Percentiles rank a stretch among this genome's conserved stretches.
These are phyloP conservation scores for Hebeloma cylindrosporum DNA, from an alignment of 768 basidiomycete species.

Conservation along the genomic window DNA sequence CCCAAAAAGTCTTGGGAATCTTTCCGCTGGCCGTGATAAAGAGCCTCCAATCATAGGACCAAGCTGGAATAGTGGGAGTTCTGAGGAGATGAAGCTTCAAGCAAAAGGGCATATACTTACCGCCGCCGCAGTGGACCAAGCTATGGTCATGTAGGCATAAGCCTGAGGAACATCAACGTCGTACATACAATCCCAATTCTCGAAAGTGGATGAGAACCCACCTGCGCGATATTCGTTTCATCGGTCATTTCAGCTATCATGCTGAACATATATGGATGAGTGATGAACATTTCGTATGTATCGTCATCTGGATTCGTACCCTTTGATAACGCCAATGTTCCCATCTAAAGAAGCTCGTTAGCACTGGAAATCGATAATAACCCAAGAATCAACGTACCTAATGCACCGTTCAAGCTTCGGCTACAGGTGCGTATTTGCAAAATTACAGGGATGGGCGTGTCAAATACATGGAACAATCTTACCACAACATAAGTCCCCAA, in stretches of 20 bases:
- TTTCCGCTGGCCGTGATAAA: slow-evolving; percentile 53
- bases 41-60: slow-evolving; percentile 62
- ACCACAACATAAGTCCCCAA: slow-evolving; percentile 59
- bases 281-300: slow-evolving; percentile 1
- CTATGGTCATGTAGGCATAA: slow-evolving; percentile 65
- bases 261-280: slow-evolving; percentile 30
- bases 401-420: slow-evolving; percentile 67
- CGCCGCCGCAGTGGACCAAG: slow-evolving; percentile 42
- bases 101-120: slow-evolving; percentile 23
- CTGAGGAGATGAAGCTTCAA: slow-evolving; percentile 11
- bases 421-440: slow-evolving; percentile 30
- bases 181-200: no score
- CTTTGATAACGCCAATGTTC: slow-evolving; percentile 69
- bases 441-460: neutral
- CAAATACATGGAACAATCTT: slow-evolving; percentile 8
- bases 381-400: slow-evolving; percentile 45
- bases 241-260: slow-evolving; percentile 76
- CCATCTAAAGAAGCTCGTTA: slow-evolving; percentile 36
- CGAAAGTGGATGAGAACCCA: slow-evolving; percentile 16
- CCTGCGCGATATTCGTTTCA: slow-evolving; percentile 62
- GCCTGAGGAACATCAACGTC: slow-evolving; percentile 31
- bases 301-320: slow-evolving; percentile 26
- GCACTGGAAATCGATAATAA: neutral
- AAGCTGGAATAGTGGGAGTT: no score
- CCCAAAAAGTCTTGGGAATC: slow-evolving; percentile 50